A percentile compares a stretch with the other conserved stretches of the same genome.
Evolutionary conservation across 1,139 yeast species (phyloP).

Genomic region (Insectozyma bohioensis): DNA sequence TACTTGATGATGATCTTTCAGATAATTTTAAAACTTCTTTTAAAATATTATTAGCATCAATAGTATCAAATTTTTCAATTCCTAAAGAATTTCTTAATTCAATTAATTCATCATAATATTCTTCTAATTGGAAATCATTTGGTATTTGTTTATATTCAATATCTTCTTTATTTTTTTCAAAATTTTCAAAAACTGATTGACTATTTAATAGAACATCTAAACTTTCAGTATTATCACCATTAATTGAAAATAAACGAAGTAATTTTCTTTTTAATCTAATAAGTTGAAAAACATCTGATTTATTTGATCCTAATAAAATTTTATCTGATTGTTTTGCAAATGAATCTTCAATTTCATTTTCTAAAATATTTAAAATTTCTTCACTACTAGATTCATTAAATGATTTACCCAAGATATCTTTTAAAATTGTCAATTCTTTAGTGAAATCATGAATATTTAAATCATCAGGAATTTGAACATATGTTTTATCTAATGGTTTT

Average conservation of each 20-base stretch:
- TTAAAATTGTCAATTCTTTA: slow-evolving; percentile 22
- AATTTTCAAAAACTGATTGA: slow-evolving; percentile 22
- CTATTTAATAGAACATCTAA: slow-evolving; percentile 33
- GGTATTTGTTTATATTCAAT: slow-evolving; percentile 37
- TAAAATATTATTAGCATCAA: slow-evolving; percentile 12
- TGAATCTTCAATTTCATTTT: slow-evolving; percentile 21
- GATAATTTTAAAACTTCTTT: slow-evolving; percentile 9
- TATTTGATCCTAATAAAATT: slow-evolving; percentile 19
- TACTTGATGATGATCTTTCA: slow-evolving; percentile 15
- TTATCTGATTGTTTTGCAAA: slow-evolving; percentile 16
- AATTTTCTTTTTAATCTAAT: slow-evolving; percentile 23
- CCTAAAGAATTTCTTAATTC: slow-evolving; percentile 21
- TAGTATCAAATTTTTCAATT: slow-evolving; percentile 17
- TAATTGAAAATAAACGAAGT: slow-evolving; percentile 23
- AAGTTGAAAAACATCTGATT: slow-evolving; percentile 19
- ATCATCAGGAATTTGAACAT: slow-evolving; percentile 23
- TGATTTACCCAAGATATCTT: slow-evolving; percentile 16
- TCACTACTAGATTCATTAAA: slow-evolving; percentile 9
- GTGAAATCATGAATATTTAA: slow-evolving; percentile 23
- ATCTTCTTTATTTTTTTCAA: slow-evolving; percentile 8
- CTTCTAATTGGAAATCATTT: slow-evolving; percentile 35
- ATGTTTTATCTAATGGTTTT: slow-evolving; percentile 7
- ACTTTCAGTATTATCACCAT: slow-evolving; percentile 32
- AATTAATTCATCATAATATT: slow-evolving; percentile 32
- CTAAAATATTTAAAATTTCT: slow-evolving; percentile 20